Percentiles rank a stretch among this genome's conserved stretches.
These are phyloP conservation scores for Phycomyces nitens DNA, from an alignment of 192 early-diverging fungal genomes.

Conservation along the genomic window DNA sequence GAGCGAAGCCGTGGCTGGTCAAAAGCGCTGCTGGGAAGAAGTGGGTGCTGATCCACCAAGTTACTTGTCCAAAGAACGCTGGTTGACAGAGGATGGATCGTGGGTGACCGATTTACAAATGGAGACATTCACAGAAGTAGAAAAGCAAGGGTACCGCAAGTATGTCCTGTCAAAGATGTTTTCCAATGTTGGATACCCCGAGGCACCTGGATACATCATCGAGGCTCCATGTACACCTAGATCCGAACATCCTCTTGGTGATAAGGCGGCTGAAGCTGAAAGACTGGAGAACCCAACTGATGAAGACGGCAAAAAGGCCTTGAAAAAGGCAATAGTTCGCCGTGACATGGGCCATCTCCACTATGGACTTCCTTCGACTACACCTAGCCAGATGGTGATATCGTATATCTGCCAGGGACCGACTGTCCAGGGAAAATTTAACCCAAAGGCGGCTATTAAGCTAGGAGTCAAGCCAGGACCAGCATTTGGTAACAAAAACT, in stretches of 20 bases:
- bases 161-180: conserved; percentile 15
- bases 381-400: conserved; percentile 47
- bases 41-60: background rate
- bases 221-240: conserved; percentile 20
- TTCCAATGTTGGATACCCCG: background rate
- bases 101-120: background rate
- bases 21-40: background rate
- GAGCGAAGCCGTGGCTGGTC: background rate
- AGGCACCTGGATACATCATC: conserved; percentile 17
- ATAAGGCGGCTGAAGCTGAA: too few relatives aligned
- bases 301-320: too few relatives aligned
- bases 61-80: background rate
- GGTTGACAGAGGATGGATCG: background rate
- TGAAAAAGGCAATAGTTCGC: background rate
- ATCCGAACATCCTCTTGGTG: background rate
- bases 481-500: conserved; percentile 37
- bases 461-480: conserved; percentile 70
- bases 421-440: conserved; percentile 76
- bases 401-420: conserved; percentile 78
- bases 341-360: conserved; percentile 7
- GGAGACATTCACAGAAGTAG: background rate
- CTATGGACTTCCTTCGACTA: conserved; percentile 40
- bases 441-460: conserved; percentile 56
- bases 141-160: background rate
- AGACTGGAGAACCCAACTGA: too few relatives aligned